phyloP scores from a whole-genome alignment of 2,329 filamentous ascomycete genomes.

The Pestalotiopsis fici region DNA sequence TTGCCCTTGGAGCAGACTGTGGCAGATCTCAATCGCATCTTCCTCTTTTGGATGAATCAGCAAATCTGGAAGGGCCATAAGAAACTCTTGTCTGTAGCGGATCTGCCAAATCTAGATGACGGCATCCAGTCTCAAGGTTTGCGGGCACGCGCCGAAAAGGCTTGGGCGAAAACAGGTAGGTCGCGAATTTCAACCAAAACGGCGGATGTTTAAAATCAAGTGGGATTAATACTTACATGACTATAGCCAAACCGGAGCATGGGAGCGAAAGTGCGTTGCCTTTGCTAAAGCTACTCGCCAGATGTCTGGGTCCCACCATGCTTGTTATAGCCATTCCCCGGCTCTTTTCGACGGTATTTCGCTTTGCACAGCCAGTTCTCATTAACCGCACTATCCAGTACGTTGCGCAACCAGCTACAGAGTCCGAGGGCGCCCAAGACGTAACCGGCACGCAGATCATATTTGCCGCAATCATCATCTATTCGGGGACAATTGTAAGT shows the following conservation, averaged over 20 bases:
- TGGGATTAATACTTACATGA: not conserved
- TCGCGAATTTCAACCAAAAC: not conserved
- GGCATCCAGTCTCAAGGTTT: not conserved
- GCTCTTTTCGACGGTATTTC: slow-evolving; percentile 37
- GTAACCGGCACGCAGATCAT: slow-evolving; percentile 30
- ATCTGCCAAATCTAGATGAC: not conserved
- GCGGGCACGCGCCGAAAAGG: not conserved
- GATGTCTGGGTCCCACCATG: not conserved
- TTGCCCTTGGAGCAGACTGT: not conserved
- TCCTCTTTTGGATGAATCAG: not conserved
- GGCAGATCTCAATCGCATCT: not conserved
- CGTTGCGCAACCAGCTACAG: slow-evolving; percentile 14
- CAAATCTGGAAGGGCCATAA: not conserved
- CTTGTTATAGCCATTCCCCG: slow-evolving; percentile 19
- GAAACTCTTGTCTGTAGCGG: not conserved
- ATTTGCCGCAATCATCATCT: slow-evolving; percentile 31
- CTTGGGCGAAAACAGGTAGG: not conserved
- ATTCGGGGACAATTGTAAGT: slow-evolving; percentile 38
- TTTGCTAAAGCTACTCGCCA: not conserved
- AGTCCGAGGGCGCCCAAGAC: not conserved
- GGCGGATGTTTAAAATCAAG: not conserved
- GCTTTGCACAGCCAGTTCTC: slow-evolving; percentile 40
- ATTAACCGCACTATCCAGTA: slow-evolving; percentile 38
- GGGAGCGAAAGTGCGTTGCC: not conserved
- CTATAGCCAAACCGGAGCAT: not conserved